Conservation (phyloP, 768 basidiomycete genomes). For the Lentinula detonsa region DNA sequence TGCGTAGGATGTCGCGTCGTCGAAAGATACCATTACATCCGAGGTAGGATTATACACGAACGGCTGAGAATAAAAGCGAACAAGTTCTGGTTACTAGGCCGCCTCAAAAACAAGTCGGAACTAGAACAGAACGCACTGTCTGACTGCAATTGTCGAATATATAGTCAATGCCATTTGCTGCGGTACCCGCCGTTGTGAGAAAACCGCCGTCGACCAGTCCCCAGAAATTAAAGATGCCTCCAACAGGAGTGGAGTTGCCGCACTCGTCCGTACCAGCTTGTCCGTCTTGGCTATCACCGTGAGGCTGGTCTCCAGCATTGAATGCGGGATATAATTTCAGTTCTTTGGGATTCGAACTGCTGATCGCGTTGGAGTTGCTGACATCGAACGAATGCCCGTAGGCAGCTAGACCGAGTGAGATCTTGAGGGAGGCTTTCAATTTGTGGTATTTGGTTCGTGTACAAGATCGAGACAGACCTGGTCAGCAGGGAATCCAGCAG, state of each 20-base stretch:
- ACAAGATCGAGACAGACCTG: constrained; percentile 18
- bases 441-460: background rate
- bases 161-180: constrained; percentile 47
- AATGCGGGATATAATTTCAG: constrained; percentile 47
- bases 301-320: constrained; percentile 34
- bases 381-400: constrained; percentile 76
- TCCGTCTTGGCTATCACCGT: constrained; percentile 5
- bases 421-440: constrained; percentile 20
- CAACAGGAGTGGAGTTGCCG: constrained; percentile 20
- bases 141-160: constrained; percentile 63
- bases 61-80: constrained; percentile 33
- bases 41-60: constrained; percentile 55
- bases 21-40: constrained; percentile 61
- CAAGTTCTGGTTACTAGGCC: background rate
- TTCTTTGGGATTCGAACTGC: constrained; percentile 15
- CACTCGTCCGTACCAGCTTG: constrained; percentile 38
- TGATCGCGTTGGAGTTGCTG: constrained; percentile 24
- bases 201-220: constrained; percentile 51
- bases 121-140: constrained; percentile 42
- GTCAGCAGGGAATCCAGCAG: constrained; percentile 65
- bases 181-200: constrained; percentile 38
- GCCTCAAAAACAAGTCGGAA: background rate
- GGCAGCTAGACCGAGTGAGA: constrained; percentile 74
- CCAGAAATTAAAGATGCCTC: constrained; percentile 56
- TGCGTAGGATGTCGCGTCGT: constrained; percentile 55